A percentile compares a stretch with the other conserved stretches of the same genome.
Evolutionary conservation across 106 monocot species (phyloP).

Genomic region (Cymbidium sinense): DNA sequence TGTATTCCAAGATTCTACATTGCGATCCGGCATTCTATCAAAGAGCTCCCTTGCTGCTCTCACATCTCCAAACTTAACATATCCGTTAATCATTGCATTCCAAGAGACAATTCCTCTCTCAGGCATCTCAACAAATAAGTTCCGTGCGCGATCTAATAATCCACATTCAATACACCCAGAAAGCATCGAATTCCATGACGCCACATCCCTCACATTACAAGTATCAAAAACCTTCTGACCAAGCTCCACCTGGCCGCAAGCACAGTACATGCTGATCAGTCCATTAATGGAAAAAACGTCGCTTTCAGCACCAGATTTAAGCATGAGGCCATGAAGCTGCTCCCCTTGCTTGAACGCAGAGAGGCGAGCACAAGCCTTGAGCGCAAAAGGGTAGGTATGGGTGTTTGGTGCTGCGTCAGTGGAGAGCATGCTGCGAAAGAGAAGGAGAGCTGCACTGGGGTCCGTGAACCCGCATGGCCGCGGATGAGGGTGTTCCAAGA

Average conservation of each 20-base stretch:
- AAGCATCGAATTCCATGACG: slow-evolving; percentile 41
- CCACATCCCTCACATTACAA: slow-evolving; percentile 19
- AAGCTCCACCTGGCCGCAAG: slow-evolving; percentile 16
- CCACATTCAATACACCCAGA: slow-evolving; percentile 6
- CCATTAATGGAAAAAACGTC: neutral
- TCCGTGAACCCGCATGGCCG: neutral
- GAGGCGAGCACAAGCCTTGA: slow-evolving; percentile 13
- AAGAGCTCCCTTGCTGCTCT: slow-evolving; percentile 23
- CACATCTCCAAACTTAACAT: slow-evolving; percentile 10
- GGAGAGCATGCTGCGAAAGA: neutral
- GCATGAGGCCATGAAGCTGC: slow-evolving; percentile 10
- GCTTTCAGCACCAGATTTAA: neutral
- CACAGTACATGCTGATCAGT: slow-evolving; percentile 36
- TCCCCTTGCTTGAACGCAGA: neutral
- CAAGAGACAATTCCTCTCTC: slow-evolving; percentile 23
- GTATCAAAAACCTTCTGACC: slow-evolving; percentile 20
- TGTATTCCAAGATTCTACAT: slow-evolving; percentile 41
- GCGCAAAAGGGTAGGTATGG: slow-evolving; percentile 7
- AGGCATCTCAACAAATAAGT: slow-evolving; percentile 31
- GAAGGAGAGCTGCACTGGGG: neutral
- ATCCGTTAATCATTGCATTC: slow-evolving; percentile 44
- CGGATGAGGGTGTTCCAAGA: slow-evolving; percentile 15
- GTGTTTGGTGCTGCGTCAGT: slow-evolving; percentile 3
- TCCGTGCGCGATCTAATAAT: slow-evolving; percentile 10
- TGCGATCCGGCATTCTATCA: slow-evolving; percentile 26